Base-by-base conservation (phyloP, 768 basidiomycete genomes). In the Leccinum aurantiacum region DNA sequence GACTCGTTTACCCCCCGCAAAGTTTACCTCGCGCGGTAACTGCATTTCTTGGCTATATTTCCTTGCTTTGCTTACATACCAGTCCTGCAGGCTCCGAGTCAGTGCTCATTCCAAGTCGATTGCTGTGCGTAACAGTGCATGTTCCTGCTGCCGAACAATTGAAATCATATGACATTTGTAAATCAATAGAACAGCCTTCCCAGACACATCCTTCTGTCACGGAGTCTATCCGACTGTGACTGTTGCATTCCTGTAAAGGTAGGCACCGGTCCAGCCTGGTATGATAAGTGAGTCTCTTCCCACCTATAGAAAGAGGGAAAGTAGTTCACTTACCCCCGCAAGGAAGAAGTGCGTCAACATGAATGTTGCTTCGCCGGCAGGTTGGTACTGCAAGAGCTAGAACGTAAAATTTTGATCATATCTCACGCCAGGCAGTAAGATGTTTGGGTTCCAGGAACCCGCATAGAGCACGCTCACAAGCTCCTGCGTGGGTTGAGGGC, bases 391-490 rank as follows among this genome's bases (percentile, higher is more conserved):
- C 14, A 49, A 51, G 33, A 61, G 46, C 37, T 55, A 46, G 35
- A 65, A 55, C 8, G 63, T 63, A 19, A 71, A 65, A 57, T 64
- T 70, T 38, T 65, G 64, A 51, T 72, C 70, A 57, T 47, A 58
- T 33, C 62, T 67, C 5, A 58, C 25, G 6, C 44, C 53, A 25
- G 57, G 54, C 4, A 27, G 29, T 11, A 53, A 25, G 33, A 48
- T 58, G n/a, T 31, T 6, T 13, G 59, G 65, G 9, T 61, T 50
- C 63, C 61, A 67, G 6, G 58, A 41, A 8, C 69, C 69, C 8
- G 71, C 67, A 37, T 69, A 67, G 17, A 65, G 61, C 2, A 64
- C 60, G 10, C 50, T 60, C 3, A 63, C 69, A 14, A 71, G 65
- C 19, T 2, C 61, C 1, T 62, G 54, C 13, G 62, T 17, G 6